phyloP scores from a whole-genome alignment of 2,329 filamentous ascomycete genomes.

The Zasmidium citrigriseum region DNA sequence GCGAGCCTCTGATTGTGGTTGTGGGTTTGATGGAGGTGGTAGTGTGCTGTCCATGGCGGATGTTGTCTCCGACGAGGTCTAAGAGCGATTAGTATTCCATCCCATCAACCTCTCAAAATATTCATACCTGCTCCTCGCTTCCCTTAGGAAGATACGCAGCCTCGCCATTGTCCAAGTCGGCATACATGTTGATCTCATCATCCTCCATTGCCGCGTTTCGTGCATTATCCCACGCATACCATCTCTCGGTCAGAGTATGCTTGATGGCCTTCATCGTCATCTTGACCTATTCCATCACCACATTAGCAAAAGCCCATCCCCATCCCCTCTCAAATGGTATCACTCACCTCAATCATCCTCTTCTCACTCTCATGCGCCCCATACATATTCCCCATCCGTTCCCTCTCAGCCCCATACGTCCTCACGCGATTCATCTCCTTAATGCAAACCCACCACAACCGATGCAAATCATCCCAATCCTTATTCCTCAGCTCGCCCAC shows the following conservation, averaged over 20 bases:
- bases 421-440: constrained; percentile 87
- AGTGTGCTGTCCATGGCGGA: neutral
- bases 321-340: neutral
- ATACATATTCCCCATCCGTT: constrained; percentile 62
- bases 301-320: neutral
- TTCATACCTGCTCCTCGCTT: constrained; percentile 4
- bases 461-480: constrained; percentile 90
- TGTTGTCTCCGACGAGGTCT: neutral
- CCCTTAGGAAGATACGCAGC: constrained; percentile 28
- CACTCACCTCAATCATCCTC: constrained; percentile 67
- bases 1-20: neutral
- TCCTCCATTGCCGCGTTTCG: constrained; percentile 65
- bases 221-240: constrained; percentile 83
- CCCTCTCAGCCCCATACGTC: constrained; percentile 73
- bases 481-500: constrained; percentile 83
- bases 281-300: constrained; percentile 60
- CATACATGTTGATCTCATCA: constrained; percentile 64
- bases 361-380: constrained; percentile 67
- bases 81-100: neutral
- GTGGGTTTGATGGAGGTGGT: neutral
- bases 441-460: constrained; percentile 90
- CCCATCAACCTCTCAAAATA: neutral
- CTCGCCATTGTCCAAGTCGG: constrained; percentile 30
- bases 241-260: constrained; percentile 82
- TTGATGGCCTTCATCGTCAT: constrained; percentile 81